Evolutionary conservation across 495 filamentous ascomycete genomes (phyloP).

Genomic region (Elasticomyces elasticus): DNA sequence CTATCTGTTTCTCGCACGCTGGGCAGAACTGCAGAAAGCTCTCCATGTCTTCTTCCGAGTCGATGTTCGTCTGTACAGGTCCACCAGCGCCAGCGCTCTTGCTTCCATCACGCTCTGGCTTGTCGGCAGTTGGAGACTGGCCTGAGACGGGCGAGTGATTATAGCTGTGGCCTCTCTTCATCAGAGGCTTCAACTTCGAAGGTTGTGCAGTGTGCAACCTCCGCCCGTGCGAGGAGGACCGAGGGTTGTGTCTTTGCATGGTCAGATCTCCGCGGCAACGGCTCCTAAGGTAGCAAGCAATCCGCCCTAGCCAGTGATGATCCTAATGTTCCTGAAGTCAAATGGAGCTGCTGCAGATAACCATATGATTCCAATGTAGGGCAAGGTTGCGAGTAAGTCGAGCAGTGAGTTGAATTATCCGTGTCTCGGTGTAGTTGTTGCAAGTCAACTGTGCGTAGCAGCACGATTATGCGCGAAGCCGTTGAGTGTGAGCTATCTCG

Average conservation of each 20-base stretch:
- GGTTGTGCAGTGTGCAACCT: constrained; percentile 5
- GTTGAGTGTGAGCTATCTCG: constrained; percentile 1
- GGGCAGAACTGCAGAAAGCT: constrained; percentile 59
- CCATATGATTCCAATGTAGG: no score
- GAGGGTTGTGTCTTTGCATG: constrained; percentile 6
- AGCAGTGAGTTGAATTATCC: no score
- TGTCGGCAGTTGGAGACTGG: not conserved
- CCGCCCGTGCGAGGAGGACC: constrained; percentile 4
- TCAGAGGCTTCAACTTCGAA: constrained; percentile 1
- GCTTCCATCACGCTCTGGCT: not conserved
- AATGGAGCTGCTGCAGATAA: no score
- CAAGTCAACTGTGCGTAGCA: no score
- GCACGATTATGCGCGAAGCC: no score
- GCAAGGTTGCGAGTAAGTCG: no score
- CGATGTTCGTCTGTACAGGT: constrained; percentile 28
- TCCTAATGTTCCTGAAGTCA: no score
- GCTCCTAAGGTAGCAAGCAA: no score
- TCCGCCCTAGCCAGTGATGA: no score
- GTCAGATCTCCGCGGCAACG: no score
- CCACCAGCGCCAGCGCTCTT: not conserved
- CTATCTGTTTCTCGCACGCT: constrained; percentile 59
- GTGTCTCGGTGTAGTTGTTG: no score
- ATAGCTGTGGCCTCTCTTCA: constrained; percentile 5
- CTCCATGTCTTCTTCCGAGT: constrained; percentile 46
- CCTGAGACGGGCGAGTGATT: constrained; percentile 1